Evolutionary conservation across 352 stramenopile genomes (phyloP).

Genomic region (Globisporangium iwayamae): DNA sequence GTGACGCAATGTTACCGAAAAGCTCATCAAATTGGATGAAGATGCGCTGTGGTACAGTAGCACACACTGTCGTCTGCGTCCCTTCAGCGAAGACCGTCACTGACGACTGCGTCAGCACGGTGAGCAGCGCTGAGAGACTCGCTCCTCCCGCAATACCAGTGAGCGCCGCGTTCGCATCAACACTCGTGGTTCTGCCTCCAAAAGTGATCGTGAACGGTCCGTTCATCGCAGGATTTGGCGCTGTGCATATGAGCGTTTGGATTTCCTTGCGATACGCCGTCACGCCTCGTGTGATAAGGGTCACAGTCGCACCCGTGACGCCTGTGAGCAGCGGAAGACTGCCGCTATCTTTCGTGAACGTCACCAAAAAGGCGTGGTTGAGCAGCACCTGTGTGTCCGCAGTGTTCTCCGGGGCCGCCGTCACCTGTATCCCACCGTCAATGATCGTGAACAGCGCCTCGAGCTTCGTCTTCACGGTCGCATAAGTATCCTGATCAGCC

Average conservation of each 20-base stretch:
- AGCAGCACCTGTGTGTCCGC: slow-evolving; percentile 27
- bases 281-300: slow-evolving; percentile 30
- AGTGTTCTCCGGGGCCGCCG: slow-evolving; percentile 31
- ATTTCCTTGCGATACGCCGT: slow-evolving; percentile 62
- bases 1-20: slow-evolving; percentile 52
- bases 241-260: slow-evolving; percentile 73
- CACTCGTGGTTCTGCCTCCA: slow-evolving; percentile 24
- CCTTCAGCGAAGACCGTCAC: slow-evolving; percentile 42
- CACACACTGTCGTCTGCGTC: slow-evolving; percentile 48
- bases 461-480: slow-evolving; percentile 51
- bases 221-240: slow-evolving; percentile 26
- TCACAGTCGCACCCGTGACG: slow-evolving; percentile 27
- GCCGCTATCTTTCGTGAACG: slow-evolving; percentile 53
- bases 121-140: slow-evolving; percentile 30
- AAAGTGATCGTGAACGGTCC: slow-evolving; percentile 65
- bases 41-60: slow-evolving; percentile 37
- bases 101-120: slow-evolving; percentile 26
- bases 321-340: slow-evolving; percentile 40
- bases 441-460: slow-evolving; percentile 83
- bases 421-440: slow-evolving; percentile 67
- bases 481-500: slow-evolving; percentile 32
- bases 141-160: slow-evolving; percentile 19
- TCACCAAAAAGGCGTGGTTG: slow-evolving; percentile 55
- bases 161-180: slow-evolving; percentile 45
- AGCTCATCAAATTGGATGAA: slow-evolving; percentile 73